Conservation (phyloP, 2,329 filamentous ascomycete species). For the Ophiosphaerella korrae region DNA sequence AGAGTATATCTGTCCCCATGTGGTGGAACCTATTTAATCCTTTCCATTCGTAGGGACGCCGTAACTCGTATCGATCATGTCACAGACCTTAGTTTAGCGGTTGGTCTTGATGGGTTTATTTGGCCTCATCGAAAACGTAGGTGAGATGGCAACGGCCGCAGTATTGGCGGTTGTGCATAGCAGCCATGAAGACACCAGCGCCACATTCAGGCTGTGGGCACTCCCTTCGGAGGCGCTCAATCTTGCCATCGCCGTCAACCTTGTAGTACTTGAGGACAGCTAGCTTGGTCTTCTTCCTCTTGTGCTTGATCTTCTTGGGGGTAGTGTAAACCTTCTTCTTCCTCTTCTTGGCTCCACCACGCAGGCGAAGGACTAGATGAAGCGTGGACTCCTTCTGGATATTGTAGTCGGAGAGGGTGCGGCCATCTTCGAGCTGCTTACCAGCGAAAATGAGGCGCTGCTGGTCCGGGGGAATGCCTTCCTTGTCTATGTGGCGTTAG, state of each 20-base stretch:
- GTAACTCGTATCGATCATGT: conserved; percentile 32
- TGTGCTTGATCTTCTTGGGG: conserved; percentile 99
- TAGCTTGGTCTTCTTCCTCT: conserved; percentile 99
- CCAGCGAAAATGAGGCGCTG: conserved; percentile 99
- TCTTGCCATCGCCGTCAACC: conserved; percentile 99
- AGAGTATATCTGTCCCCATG: conserved; percentile 31
- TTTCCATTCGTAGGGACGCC: conserved; percentile 32
- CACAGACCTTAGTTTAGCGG: conserved; percentile 1
- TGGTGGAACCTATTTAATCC: conserved; percentile 28
- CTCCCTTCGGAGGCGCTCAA: conserved; percentile 98
- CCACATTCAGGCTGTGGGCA: conserved; percentile 86
- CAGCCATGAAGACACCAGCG: conserved; percentile 99
- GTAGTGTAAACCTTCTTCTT: conserved; percentile 99
- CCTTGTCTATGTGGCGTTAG: conserved; percentile 79
- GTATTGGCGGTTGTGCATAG: conserved; percentile 99
- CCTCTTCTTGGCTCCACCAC: conserved; percentile 97
- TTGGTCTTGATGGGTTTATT: conserved; percentile 47
- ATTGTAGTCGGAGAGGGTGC: conserved; percentile 99
- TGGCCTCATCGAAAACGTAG: conserved; percentile 72
- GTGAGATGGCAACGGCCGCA: conserved; percentile 76
- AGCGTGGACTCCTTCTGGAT: conserved; percentile 99
- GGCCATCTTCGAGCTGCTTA: conserved; percentile 99
- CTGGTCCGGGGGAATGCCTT: conserved; percentile 98
- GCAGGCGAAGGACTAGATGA: conserved; percentile 95
- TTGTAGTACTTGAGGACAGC: conserved; percentile 99